Percentiles rank a stretch among this genome's conserved stretches.
Conservation (phyloP, 2,329 filamentous ascomycete species). For the Fusarium pseudograminearum region DNA sequence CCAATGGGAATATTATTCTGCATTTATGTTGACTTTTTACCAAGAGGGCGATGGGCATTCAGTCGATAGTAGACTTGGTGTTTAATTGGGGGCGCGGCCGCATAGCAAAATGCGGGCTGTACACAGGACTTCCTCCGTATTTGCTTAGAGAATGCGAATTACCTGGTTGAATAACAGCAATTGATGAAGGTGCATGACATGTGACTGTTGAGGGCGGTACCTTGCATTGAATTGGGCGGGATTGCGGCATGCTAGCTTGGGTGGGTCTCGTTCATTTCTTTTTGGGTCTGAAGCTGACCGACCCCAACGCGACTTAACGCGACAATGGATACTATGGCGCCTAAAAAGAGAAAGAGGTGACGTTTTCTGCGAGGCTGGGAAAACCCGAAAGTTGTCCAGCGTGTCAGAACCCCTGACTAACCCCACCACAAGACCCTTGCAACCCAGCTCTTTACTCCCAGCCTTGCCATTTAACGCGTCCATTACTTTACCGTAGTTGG, state of each 20-base stretch:
- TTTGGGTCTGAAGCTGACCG: slow-evolving; percentile 2
- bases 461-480: slow-evolving; percentile 51
- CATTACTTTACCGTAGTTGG: slow-evolving; percentile 44
- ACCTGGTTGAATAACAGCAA: background rate
- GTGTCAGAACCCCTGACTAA: slow-evolving; percentile 35
- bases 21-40: slow-evolving; percentile 7
- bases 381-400: slow-evolving; percentile 16
- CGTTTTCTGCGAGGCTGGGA: slow-evolving; percentile 43
- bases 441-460: slow-evolving; percentile 46
- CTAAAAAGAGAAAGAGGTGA: slow-evolving; percentile 21
- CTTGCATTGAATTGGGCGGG: slow-evolving; percentile 12
- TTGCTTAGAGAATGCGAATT: background rate
- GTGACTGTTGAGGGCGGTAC: slow-evolving; percentile 8
- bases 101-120: background rate
- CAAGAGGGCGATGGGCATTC: background rate
- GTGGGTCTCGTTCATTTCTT: background rate
- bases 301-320: slow-evolving; percentile 29
- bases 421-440: slow-evolving; percentile 31
- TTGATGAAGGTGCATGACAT: background rate
- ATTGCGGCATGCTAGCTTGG: background rate
- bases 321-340: background rate
- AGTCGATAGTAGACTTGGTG: background rate
- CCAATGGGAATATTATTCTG: slow-evolving; percentile 7
- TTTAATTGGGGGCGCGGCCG: background rate
- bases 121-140: background rate